Conservation (phyloP, 2,329 filamentous ascomycete species). For the Tympanopsis confertula region DNA sequence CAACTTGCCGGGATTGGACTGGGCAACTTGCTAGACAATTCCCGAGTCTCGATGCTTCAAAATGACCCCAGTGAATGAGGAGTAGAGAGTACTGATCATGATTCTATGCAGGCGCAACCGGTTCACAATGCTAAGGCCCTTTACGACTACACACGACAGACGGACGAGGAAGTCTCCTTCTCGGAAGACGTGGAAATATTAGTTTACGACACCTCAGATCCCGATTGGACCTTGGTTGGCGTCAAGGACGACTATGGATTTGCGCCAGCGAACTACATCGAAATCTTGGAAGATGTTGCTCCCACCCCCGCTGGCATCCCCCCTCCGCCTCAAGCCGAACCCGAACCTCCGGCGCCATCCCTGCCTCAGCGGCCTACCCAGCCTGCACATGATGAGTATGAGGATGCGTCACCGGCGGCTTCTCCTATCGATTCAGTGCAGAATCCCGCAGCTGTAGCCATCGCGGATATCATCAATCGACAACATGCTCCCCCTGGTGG, state of each 20-base stretch:
- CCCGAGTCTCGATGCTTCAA: too few relatives aligned
- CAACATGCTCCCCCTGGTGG: not conserved
- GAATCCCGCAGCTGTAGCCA: not conserved
- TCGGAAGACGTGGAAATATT: slow-evolving; percentile 47
- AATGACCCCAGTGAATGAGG: too few relatives aligned
- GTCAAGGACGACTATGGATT: slow-evolving; percentile 52
- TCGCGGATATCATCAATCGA: not conserved
- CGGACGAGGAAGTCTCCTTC: slow-evolving; percentile 61
- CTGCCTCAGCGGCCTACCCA: not conserved
- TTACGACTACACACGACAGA: slow-evolving; percentile 59
- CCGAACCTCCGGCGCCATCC: not conserved
- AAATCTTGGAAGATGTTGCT: slow-evolving; percentile 29
- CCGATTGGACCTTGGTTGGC: slow-evolving; percentile 58
- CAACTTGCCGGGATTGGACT: too few relatives aligned
- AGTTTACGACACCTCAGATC: slow-evolving; percentile 55
- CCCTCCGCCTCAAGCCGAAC: slow-evolving; percentile 6
- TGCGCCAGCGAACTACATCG: slow-evolving; percentile 59
- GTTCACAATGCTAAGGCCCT: slow-evolving; percentile 47
- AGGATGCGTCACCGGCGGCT: not conserved
- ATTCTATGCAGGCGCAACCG: slow-evolving; percentile 41
- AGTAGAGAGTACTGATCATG: too few relatives aligned
- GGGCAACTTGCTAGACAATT: too few relatives aligned
- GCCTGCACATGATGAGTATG: not conserved
- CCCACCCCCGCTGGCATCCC: slow-evolving; percentile 24
- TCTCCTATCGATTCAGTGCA: not conserved